phyloP scores from a whole-genome alignment of 2,329 filamentous ascomycete genomes.

The Phyllosticta citrichinensis region DNA sequence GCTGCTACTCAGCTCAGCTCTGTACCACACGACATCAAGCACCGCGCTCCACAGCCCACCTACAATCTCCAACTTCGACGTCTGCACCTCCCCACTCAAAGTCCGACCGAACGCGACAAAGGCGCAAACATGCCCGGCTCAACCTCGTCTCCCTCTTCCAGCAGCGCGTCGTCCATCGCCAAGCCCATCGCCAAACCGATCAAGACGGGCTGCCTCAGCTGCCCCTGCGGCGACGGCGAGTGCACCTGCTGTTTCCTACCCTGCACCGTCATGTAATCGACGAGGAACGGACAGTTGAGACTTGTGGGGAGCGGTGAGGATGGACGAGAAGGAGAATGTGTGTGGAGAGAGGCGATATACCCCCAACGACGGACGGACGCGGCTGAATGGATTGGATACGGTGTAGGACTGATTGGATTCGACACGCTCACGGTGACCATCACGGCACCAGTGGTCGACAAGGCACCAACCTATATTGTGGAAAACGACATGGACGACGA shows the following conservation, averaged over 20 bases:
- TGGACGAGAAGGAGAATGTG: too few relatives aligned
- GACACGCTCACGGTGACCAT: too few relatives aligned
- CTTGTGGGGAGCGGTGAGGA: too few relatives aligned
- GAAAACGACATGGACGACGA: too few relatives aligned
- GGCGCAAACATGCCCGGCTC: conserved; percentile 2
- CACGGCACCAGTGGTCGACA: too few relatives aligned
- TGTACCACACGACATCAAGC: neutral
- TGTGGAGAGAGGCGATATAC: too few relatives aligned
- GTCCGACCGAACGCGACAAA: neutral
- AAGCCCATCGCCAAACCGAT: conserved; percentile 9
- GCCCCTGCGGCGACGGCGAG: conserved; percentile 10
- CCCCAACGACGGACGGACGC: too few relatives aligned
- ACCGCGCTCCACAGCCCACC: neutral
- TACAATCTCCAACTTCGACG: neutral
- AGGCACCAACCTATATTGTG: too few relatives aligned
- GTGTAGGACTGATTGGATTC: too few relatives aligned
- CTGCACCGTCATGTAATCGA: neutral
- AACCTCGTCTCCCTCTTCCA: neutral
- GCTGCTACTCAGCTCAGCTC: too few relatives aligned
- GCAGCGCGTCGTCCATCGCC: conserved; percentile 1
- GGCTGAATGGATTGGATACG: too few relatives aligned
- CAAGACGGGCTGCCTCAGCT: conserved; percentile 10
- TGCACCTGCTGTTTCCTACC: conserved; percentile 10
- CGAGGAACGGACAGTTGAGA: neutral
- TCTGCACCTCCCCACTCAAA: neutral